Evolutionary conservation across 352 stramenopile genomes (phyloP), one percentile per base, ranked within the genome.

Genomic region (Globisporangium alternatum): DNA sequence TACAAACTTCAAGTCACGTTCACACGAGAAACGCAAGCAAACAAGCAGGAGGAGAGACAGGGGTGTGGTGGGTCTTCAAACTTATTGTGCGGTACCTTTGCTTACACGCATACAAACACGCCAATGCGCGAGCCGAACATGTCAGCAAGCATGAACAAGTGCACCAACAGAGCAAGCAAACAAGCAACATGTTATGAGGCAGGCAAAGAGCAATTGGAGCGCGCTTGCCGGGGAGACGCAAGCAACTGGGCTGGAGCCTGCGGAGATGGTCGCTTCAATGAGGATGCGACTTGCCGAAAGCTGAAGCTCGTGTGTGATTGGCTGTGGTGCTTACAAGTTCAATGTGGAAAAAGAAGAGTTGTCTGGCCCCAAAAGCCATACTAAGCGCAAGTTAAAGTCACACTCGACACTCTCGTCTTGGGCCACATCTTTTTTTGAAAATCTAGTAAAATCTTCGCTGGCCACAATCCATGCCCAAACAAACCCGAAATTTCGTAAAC

Each of bases 331-430:
- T 30, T 25, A 41, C 53, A 58, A 47, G 21, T 58, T 58, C 53
- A 58, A 58, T n/a, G 28, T 58, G 17, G 7, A 47, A 58, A 58
- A 47, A 25, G 33, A 58, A 58, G 53, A n/a, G 53, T 47, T 58
- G 19, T 30, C 30, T 57, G 28, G 4, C 19, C 45, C 6, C 45
- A 52, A 52, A 52, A 13, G 22, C n/a, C 2, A 31, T 10, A 15
- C 6, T 12, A 35, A 53, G 25, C 28, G 22, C 47, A 31, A 53
- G 45, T 53, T 2, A 53, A 52, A 52, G 3, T 2, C 21, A 22
- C 21, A 19, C 33, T 33, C 13, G 21, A 30, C 4, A 9, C 10
- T 2, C 35, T 49, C 17, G 4, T 2, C 15, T 21, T 3, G 13
- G 45, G 45, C 21, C 21, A 5, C 21, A 52, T 3, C n/a, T 19